Percentiles rank a stretch among this genome's conserved stretches.
phyloP scores from a whole-genome alignment of 2,329 filamentous ascomycete species.

The Pezizomycotina sp. region DNA sequence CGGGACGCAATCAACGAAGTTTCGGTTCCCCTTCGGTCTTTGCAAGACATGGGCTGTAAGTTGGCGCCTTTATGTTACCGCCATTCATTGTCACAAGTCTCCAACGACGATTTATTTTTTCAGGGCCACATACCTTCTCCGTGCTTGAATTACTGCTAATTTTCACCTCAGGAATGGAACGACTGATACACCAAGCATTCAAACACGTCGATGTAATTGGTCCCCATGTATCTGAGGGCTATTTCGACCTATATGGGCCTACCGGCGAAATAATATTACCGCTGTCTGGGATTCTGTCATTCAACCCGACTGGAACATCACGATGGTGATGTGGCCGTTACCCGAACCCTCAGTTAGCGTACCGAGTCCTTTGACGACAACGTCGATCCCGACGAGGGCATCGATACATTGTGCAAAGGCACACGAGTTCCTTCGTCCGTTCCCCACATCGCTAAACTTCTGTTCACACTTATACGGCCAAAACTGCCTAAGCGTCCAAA shows the following conservation, averaged over 20 bases:
- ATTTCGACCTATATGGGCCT: constrained; percentile 65
- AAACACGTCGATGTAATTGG: constrained; percentile 60
- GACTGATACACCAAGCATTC: constrained; percentile 71
- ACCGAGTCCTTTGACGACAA: too few species aligned
- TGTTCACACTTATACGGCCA: too few species aligned
- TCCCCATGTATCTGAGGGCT: constrained; percentile 57
- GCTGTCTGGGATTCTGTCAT: constrained; percentile 68
- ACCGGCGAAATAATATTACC: constrained; percentile 67
- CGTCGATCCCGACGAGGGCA: too few species aligned
- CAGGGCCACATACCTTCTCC: background rate
- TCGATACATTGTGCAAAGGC: too few species aligned
- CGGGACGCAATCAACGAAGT: too few species aligned
- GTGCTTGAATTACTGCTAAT: constrained; percentile 4
- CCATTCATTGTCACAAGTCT: background rate
- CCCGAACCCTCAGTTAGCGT: constrained; percentile 35
- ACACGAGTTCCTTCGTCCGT: too few species aligned
- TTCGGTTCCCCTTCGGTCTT: constrained; percentile 74
- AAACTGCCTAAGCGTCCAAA: too few species aligned
- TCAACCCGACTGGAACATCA: constrained; percentile 57
- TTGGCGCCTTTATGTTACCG: constrained; percentile 22
- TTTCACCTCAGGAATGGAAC: constrained; percentile 55
- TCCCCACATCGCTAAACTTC: too few species aligned
- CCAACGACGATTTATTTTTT: background rate
- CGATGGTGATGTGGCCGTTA: constrained; percentile 51
- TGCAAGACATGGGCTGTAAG: constrained; percentile 71